These are phyloP conservation scores for Kwoniella pini DNA, from an alignment of 768 basidiomycete species.

Conservation along the genomic window DNA sequence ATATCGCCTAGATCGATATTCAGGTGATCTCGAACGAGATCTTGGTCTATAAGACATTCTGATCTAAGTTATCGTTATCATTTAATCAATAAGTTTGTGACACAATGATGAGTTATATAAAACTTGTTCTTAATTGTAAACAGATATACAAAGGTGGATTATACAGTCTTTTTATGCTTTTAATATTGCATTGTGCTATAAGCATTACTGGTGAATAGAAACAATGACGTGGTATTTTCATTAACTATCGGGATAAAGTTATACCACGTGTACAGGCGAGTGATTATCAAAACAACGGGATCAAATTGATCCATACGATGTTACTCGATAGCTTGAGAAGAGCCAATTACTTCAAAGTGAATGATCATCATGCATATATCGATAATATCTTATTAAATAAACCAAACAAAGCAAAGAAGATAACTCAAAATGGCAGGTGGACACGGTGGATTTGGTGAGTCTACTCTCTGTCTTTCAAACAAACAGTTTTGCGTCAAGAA, in stretches of 20 bases:
- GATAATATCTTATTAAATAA: background rate
- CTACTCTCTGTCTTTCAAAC: background rate
- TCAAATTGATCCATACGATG: slow-evolving; percentile 6
- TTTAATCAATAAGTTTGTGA: no score
- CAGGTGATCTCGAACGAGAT: slow-evolving; percentile 30
- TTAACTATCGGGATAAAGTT: no score
- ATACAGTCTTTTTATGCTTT: no score
- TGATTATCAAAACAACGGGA: slow-evolving; percentile 6
- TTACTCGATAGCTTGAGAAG: background rate
- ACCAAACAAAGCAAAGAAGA: background rate
- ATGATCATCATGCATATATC: slow-evolving; percentile 7
- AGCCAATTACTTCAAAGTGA: slow-evolving; percentile 7
- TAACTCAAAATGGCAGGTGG: slow-evolving; percentile 62
- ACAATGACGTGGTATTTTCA: slow-evolving; percentile 12
- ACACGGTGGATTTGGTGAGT: slow-evolving; percentile 61
- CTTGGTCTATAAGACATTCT: slow-evolving; percentile 31
- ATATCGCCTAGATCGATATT: slow-evolving; percentile 35
- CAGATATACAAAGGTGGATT: no score
- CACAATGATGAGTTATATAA: no score
- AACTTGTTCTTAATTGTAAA: no score
- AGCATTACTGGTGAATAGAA: no score
- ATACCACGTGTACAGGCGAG: background rate
- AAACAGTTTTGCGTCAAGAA: background rate
- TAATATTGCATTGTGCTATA: no score
- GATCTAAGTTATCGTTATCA: background rate